phyloP scores from a whole-genome alignment of 2,329 filamentous ascomycete genomes.

The Rhynchosporium secalis region DNA sequence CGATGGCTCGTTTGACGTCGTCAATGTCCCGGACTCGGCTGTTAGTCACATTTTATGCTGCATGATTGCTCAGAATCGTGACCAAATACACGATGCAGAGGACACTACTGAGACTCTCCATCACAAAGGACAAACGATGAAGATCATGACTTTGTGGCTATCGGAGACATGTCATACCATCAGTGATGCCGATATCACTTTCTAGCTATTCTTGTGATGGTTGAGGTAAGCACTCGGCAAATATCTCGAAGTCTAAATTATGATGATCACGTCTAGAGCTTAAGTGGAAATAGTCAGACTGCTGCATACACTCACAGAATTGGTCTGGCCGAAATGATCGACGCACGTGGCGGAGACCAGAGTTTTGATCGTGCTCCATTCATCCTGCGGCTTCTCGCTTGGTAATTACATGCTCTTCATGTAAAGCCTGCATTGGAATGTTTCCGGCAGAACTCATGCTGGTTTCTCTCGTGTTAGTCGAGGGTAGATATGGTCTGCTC shows the following conservation, averaged over 20 bases:
- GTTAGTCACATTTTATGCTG: not conserved
- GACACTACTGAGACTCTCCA: conserved; percentile 17
- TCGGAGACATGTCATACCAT: not conserved
- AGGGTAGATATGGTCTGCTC: not conserved
- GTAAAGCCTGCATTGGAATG: no score
- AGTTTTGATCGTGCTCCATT: not conserved
- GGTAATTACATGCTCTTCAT: not conserved
- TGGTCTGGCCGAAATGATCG: not conserved
- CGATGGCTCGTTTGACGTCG: not conserved
- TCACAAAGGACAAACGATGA: conserved; percentile 23
- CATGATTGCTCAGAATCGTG: not conserved
- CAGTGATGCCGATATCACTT: not conserved
- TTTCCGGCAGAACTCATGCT: not conserved
- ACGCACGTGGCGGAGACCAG: not conserved
- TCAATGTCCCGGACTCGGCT: not conserved
- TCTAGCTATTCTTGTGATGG: not conserved
- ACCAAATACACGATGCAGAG: not conserved
- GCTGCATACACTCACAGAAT: not conserved
- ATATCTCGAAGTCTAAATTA: not conserved
- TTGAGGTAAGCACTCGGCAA: not conserved
- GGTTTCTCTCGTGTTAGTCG: not conserved
- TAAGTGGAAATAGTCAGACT: not conserved
- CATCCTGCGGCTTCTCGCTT: not conserved
- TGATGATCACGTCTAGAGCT: not conserved
- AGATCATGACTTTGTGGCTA: conserved; percentile 17